Base-by-base conservation (phyloP, 495 filamentous ascomycete genomes). In the Hypoxylon fragiforme region DNA sequence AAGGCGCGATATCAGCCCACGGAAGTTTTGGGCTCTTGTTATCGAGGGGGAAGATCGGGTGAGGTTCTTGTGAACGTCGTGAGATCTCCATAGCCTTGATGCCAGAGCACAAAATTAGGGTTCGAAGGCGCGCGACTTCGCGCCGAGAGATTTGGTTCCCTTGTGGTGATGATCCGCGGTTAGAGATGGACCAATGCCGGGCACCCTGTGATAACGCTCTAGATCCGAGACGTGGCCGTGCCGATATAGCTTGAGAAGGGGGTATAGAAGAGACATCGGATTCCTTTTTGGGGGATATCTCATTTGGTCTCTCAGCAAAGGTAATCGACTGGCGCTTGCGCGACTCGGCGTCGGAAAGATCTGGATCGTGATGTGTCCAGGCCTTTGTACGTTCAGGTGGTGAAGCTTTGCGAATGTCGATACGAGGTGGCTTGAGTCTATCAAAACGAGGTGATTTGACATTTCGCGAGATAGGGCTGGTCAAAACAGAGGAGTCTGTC, bases 51-150 rank as follows among this genome's bases (percentile, higher is more conserved):
- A 63, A 54, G 5, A 69, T 45, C 7, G 67, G 55, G 4, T 56
- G 63, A n/a, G 57, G 64, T 22, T 75, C 77, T 31, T 85, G 73
- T 13, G 86, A 84, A 38, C 85, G 79, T 8, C 84, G 81, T 31
- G 77, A 75, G 49, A 96, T 87, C 62, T 91, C 88, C 53, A 83
- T 81, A 0, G 91, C 91, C 69, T 92, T 92, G 66, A 95, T 84
- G 36, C 91, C 91, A 0, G 89, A 87, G 50, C 85, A 89, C 24
- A 96, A 75, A 20, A 95, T 80, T 0, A 95, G 76, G 1, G 90
- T 81, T 45, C 81, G 77, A 2, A 88, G 79, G 32, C 89, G 83
- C 42, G 87, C 88, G 14, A 94, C 79, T 59, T 96, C 91, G 9
- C 80, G 78, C 53, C 81, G 83, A 6, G 77, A 79, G 36, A 82